A percentile compares a stretch with the other conserved stretches of the same genome.
Evolutionary conservation across 75 land plant genomes (phyloP).

Genomic region (Pinus albicaulis): DNA sequence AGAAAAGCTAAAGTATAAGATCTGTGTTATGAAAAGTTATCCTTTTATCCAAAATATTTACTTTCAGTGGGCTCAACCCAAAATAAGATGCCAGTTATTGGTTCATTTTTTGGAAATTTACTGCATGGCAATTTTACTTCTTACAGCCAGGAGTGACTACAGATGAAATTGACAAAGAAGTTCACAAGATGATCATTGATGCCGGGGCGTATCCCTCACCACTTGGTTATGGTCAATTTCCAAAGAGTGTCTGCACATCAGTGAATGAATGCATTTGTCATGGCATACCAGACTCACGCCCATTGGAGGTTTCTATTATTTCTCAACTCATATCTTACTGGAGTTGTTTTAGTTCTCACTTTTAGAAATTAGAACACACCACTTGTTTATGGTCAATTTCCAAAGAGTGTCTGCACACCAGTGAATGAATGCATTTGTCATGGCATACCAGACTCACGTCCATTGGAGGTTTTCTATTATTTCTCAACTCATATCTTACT

Average conservation of each 20-base stretch:
- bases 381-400: constrained; percentile 96
- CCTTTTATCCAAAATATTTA: neutral
- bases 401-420: constrained; percentile 99
- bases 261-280: constrained; percentile 99
- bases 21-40: neutral
- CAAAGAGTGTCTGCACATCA: constrained; percentile 99
- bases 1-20: neutral
- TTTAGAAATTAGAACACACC: constrained; percentile 39
- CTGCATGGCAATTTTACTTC: neutral
- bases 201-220: constrained; percentile 99
- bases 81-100: neutral
- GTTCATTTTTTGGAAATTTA: neutral
- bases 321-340: neutral
- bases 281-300: constrained; percentile 97
- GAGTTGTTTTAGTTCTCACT: neutral
- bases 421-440: constrained; percentile 99
- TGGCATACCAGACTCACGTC: constrained; percentile 97
- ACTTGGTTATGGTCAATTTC: constrained; percentile 96
- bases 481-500: neutral
- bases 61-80: neutral
- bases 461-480: constrained; percentile 65
- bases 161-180: constrained; percentile 97
- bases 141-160: constrained; percentile 98
- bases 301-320: constrained; percentile 65
- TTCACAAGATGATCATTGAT: constrained; percentile 98